Evolutionary conservation across 371 early-diverging fungal species (phyloP).

Genomic region (Nematocida parisii): DNA sequence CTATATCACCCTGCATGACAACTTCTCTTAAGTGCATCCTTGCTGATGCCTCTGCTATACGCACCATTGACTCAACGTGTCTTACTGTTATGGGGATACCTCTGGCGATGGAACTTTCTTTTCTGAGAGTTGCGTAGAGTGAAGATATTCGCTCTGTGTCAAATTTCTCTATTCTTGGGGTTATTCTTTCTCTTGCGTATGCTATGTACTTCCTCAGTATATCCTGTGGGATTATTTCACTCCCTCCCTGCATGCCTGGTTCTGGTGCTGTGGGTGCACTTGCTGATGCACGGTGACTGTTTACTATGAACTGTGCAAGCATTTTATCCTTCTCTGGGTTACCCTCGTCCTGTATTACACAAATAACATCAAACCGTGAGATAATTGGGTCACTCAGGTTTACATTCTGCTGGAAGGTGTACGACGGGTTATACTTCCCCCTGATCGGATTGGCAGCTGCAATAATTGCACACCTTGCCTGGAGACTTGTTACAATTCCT

Average conservation of each 20-base stretch:
- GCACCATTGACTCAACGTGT: constrained; percentile 91
- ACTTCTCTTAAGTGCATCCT: constrained; percentile 89
- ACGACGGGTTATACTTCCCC: constrained; percentile 88
- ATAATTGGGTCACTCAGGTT: constrained; percentile 95
- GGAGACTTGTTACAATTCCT: constrained; percentile 86
- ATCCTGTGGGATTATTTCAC: constrained; percentile 21
- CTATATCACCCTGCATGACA: constrained; percentile 85
- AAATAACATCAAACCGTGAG: constrained; percentile 97
- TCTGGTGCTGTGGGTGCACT: background rate
- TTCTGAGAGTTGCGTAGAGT: constrained; percentile 84
- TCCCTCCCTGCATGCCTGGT: background rate
- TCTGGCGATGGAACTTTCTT: constrained; percentile 79
- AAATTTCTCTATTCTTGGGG: constrained; percentile 79
- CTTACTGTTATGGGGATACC: constrained; percentile 95
- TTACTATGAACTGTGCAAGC: constrained; percentile 87
- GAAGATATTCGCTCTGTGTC: constrained; percentile 80
- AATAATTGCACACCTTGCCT: constrained; percentile 88
- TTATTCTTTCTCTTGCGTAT: constrained; percentile 82
- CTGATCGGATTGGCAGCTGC: constrained; percentile 97
- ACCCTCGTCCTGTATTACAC: constrained; percentile 87
- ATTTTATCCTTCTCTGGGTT: constrained; percentile 81
- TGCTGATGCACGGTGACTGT: constrained; percentile 73
- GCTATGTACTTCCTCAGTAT: constrained; percentile 89
- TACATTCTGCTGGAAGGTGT: constrained; percentile 93
- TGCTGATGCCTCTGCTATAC: constrained; percentile 92